phyloP scores from a whole-genome alignment of 768 basidiomycete genomes.

The Hygrocybe punicea region DNA sequence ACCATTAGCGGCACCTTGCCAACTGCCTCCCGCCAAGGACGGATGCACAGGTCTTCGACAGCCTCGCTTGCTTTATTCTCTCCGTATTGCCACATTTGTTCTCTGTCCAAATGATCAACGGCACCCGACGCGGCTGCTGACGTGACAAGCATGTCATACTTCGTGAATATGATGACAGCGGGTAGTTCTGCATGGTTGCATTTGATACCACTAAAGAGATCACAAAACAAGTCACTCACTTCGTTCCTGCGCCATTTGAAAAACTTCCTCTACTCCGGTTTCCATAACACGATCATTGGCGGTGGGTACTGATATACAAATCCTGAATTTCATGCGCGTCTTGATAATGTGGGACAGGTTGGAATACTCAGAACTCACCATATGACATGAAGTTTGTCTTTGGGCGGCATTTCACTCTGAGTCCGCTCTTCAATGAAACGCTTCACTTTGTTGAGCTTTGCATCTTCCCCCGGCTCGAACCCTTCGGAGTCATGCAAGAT shows the following conservation, averaged over 20 bases:
- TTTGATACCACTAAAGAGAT: neutral
- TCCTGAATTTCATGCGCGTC: constrained; percentile 14
- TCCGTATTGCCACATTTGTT: neutral
- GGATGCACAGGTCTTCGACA: too few relatives aligned
- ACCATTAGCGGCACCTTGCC: too few relatives aligned
- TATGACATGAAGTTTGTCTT: constrained; percentile 27
- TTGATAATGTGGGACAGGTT: neutral
- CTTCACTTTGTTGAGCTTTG: constrained; percentile 9
- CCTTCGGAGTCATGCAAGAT: constrained; percentile 18
- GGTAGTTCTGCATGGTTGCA: constrained; percentile 21
- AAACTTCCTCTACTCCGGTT: constrained; percentile 25
- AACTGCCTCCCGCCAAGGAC: too few relatives aligned
- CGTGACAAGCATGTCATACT: constrained; percentile 28
- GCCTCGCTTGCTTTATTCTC: constrained; percentile 1
- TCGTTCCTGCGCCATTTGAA: constrained; percentile 15
- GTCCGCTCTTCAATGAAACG: constrained; percentile 11
- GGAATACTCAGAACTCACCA: constrained; percentile 21
- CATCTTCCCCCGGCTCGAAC: constrained; percentile 12
- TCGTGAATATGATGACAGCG: constrained; percentile 35
- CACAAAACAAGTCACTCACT: neutral
- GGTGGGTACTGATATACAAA: constrained; percentile 29
- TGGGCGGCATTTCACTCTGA: neutral
- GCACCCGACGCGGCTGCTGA: neutral
- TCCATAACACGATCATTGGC: constrained; percentile 23
- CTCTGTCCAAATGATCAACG: neutral